Base-by-base conservation (phyloP, 2,329 filamentous ascomycete species). In the Sordariomycetes sp. region DNA sequence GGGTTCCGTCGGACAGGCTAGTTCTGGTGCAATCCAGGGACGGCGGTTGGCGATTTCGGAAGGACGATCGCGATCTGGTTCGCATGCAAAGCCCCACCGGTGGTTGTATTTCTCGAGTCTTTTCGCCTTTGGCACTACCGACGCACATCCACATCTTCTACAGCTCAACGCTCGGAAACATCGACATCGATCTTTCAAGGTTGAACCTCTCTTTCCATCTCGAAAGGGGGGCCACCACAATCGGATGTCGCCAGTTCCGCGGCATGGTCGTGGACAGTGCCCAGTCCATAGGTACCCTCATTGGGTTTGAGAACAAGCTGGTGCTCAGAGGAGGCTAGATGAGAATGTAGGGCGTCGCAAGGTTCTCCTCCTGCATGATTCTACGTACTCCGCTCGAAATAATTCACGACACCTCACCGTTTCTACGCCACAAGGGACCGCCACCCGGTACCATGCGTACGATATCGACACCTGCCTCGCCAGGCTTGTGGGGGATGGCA, bases 221-320 rank as follows among this genome's bases (percentile, higher is more conserved):
- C 1, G 61, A 62, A 1, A 18, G 59, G 1, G 65, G 67, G 0
- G 61, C 64, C 0, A 57, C 62, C 0, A 50, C 50, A 0, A 60
- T 83, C 2, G 57, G 63, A 20, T 83, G 76, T 1, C 73, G 71
- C 6, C 74, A 84, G 59, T 79, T 77, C 59, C 70, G 72, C 0
- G 78, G 75, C 1, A 79, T 81, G 74, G 61, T 64, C 0, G 63
- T 86, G 2, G 78, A 82, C 60, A 16, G 60, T 0, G 32, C 71
- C 16, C 81, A 83, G 61, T 63, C 65, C 2, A 64, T 82, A 1
- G 76, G 71, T 0, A 75, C 78, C 0, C 66, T 83, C 4, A 63
- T 76, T 40, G 81, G 82, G 0, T 69, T 85, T 0, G 34, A 62
- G 1, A 78, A 70, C 63, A 79, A 76, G 60, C 68, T 86, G 0